Evolutionary conservation across 2,329 filamentous ascomycete species (phyloP).

Genomic region (Shiraia sp.): DNA sequence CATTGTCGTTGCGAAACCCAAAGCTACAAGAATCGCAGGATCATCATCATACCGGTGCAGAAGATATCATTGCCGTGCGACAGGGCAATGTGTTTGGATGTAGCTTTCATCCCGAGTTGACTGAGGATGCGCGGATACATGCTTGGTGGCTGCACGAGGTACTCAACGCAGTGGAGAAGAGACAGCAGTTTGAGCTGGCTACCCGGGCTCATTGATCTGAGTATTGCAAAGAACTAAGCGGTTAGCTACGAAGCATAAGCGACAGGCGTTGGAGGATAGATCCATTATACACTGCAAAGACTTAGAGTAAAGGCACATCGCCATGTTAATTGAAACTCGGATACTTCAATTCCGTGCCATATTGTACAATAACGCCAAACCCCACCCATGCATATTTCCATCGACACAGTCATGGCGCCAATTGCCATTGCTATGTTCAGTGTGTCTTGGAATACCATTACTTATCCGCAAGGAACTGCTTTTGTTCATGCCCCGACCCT

Average conservation of each 20-base stretch:
- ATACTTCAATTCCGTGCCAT: neutral
- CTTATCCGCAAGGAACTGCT: neutral
- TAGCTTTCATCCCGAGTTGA: conserved; percentile 95
- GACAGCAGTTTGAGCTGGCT: conserved; percentile 37
- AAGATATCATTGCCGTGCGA: conserved; percentile 81
- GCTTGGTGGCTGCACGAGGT: conserved; percentile 88
- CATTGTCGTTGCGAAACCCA: conserved; percentile 57
- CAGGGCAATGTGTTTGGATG: conserved; percentile 93
- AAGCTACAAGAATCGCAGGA: conserved; percentile 53
- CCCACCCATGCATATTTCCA: conserved; percentile 19
- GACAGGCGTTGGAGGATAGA: conserved; percentile 12
- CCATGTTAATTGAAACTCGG: neutral
- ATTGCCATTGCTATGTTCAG: neutral
- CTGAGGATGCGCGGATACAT: conserved; percentile 84
- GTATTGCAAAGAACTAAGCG: conserved; percentile 1
- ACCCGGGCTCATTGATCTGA: conserved; percentile 24
- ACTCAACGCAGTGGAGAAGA: conserved; percentile 34
- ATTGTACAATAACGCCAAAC: conserved; percentile 14
- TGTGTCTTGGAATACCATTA: neutral
- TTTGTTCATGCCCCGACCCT: neutral
- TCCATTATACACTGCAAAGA: conserved; percentile 4
- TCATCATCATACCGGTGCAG: conserved; percentile 51
- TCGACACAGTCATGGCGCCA: neutral
- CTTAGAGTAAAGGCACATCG: neutral
- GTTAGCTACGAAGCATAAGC: conserved; percentile 7